Percentiles rank a stretch among this genome's conserved stretches.
phyloP scores from a whole-genome alignment of 1,284 basidiomycete species.

The Leucoagaricus sp. region DNA sequence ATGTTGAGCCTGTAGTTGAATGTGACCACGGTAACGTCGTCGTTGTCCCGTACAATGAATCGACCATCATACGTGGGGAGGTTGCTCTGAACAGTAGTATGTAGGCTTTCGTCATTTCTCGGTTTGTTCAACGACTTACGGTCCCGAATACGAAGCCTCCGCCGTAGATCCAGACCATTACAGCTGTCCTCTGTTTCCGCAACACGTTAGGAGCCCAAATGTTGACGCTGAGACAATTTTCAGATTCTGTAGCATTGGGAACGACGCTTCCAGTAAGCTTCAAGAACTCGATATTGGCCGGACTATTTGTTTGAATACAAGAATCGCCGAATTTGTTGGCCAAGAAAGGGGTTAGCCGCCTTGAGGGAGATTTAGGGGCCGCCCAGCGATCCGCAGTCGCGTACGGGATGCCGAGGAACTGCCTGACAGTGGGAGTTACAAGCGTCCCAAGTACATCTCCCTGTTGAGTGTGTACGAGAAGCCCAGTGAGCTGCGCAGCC shows the following conservation, averaged over 20 bases:
- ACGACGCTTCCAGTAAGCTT: conserved; percentile 15
- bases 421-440: conserved; percentile 27
- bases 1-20: conserved; percentile 41
- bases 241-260: conserved; percentile 27
- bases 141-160: conserved; percentile 36
- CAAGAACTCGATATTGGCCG: conserved; percentile 26
- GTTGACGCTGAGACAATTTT: conserved; percentile 33
- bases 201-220: conserved; percentile 32
- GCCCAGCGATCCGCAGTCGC: conserved; percentile 35
- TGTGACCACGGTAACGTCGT: conserved; percentile 35
- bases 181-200: conserved; percentile 34
- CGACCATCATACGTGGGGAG: conserved; percentile 30
- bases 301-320: conserved; percentile 26
- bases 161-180: conserved; percentile 38
- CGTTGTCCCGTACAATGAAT: conserved; percentile 34
- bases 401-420: conserved; percentile 37
- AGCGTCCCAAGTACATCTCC: conserved; percentile 31
- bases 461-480: conserved; percentile 30
- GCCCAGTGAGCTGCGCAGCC: conserved; percentile 13
- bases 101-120: background rate
- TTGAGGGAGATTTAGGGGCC: conserved; percentile 26
- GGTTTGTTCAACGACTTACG: conserved; percentile 19
- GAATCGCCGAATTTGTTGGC: conserved; percentile 32
- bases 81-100: conserved; percentile 27
- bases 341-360: conserved; percentile 22